Evolutionary conservation across 2,329 filamentous ascomycete species (phyloP).

Genomic region (Bisporella sp.): DNA sequence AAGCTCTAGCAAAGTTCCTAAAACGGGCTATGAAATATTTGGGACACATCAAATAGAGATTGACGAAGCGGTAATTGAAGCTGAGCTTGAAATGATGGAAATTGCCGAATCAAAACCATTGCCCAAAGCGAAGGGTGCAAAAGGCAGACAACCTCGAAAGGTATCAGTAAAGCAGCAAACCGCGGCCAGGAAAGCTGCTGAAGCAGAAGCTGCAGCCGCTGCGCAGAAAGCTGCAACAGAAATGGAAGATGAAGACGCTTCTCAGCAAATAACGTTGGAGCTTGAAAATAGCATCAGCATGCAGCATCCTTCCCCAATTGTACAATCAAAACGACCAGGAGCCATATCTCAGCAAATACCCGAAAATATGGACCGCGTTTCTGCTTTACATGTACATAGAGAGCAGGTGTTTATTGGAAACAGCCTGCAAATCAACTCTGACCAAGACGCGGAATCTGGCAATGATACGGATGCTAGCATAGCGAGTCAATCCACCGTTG

Average conservation of each 20-base stretch:
- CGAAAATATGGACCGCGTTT: constrained; percentile 14
- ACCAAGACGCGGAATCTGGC: constrained; percentile 24
- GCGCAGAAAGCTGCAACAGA: constrained; percentile 7
- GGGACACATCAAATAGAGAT: constrained; percentile 14
- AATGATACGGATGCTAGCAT: constrained; percentile 28
- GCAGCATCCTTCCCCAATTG: constrained; percentile 16
- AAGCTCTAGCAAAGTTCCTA: constrained; percentile 10
- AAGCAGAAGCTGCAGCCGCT: constrained; percentile 14
- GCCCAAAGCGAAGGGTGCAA: constrained; percentile 22
- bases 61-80: constrained; percentile 24
- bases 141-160: constrained; percentile 23
- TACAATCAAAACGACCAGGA: constrained; percentile 17
- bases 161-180: constrained; percentile 24
- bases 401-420: constrained; percentile 6
- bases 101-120: constrained; percentile 18
- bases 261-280: constrained; percentile 15
- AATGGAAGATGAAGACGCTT: constrained; percentile 11
- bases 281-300: constrained; percentile 20
- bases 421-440: constrained; percentile 12
- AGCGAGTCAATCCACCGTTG: constrained; percentile 21
- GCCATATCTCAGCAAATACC: constrained; percentile 12
- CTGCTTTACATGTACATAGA: constrained; percentile 13
- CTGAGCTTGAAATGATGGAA: constrained; percentile 24
- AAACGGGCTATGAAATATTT: constrained; percentile 20
- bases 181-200: constrained; percentile 19